phyloP scores from a whole-genome alignment of 1,284 basidiomycete genomes.

The Ganoderma leucocontextum region DNA sequence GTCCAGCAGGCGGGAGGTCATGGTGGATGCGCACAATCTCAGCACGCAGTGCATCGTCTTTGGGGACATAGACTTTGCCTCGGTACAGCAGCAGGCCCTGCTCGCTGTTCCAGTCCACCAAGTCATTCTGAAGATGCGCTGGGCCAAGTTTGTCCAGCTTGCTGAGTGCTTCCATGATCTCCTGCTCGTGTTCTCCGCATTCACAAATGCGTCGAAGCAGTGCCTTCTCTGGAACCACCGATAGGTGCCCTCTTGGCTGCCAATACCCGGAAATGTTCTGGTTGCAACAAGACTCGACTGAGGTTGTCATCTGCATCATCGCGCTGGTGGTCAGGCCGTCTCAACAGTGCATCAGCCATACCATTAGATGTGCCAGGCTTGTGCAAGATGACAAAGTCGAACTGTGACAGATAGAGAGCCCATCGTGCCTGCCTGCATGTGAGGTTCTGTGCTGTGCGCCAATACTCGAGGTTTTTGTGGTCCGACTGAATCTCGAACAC shows the following conservation, averaged over 20 bases:
- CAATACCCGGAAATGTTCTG: constrained; percentile 6
- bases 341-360: constrained; percentile 50
- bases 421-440: no score
- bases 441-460: no score
- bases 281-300: constrained; percentile 36
- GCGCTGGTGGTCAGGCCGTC: constrained; percentile 44
- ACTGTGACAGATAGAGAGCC: constrained; percentile 45
- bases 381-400: constrained; percentile 39
- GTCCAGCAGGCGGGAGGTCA: constrained; percentile 2
- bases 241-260: background rate
- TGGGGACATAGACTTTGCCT: constrained; percentile 36
- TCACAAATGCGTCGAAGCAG: background rate
- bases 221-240: background rate
- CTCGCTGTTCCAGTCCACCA: background rate
- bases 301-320: constrained; percentile 24
- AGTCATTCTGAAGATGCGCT: background rate
- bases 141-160: background rate
- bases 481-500: no score
- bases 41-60: background rate
- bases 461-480: no score
- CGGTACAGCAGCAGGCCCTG: constrained; percentile 45
- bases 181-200: background rate
- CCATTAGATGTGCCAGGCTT: constrained; percentile 43
- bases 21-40: constrained; percentile 8
- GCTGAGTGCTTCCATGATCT: background rate